A percentile compares a stretch with the other conserved stretches of the same genome.
phyloP scores from a whole-genome alignment of 768 basidiomycete genomes.

The Pholiota microspora region DNA sequence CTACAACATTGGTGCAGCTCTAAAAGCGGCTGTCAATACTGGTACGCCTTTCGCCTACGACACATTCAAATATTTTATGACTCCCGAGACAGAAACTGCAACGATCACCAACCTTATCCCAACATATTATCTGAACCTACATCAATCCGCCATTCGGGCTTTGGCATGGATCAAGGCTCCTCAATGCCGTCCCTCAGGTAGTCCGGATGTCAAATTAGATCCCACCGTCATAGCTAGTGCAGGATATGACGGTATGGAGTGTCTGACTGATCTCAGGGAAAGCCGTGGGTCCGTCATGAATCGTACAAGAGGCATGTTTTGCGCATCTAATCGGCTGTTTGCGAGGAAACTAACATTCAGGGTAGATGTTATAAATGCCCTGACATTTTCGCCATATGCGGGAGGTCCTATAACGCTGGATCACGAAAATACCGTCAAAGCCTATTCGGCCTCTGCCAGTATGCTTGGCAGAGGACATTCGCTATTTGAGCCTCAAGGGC shows the following conservation, averaged over 20 bases:
- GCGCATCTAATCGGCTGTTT: too few species aligned
- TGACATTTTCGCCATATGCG: slow-evolving; percentile 64
- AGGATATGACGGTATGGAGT: slow-evolving; percentile 78
- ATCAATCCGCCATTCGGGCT: slow-evolving; percentile 78
- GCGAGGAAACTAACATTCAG: too few species aligned
- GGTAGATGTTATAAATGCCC: slow-evolving; percentile 67
- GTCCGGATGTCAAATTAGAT: slow-evolving; percentile 44
- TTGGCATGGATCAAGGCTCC: slow-evolving; percentile 76
- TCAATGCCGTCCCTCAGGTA: slow-evolving; percentile 46
- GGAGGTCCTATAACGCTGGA: slow-evolving; percentile 79
- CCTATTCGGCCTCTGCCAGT: slow-evolving; percentile 66
- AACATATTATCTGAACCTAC: slow-evolving; percentile 67
- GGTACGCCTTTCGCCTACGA: slow-evolving; percentile 24
- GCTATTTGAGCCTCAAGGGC: slow-evolving; percentile 72
- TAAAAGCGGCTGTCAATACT: slow-evolving; percentile 30
- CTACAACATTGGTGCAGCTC: slow-evolving; percentile 47
- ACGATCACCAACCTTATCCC: slow-evolving; percentile 51
- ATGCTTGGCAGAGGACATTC: slow-evolving; percentile 74
- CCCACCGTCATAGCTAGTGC: slow-evolving; percentile 76
- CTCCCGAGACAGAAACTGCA: slow-evolving; percentile 18
- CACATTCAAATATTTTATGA: background rate
- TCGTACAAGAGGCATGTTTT: slow-evolving; percentile 63
- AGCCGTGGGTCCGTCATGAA: slow-evolving; percentile 67
- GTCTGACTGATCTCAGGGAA: slow-evolving; percentile 76
- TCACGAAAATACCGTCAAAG: slow-evolving; percentile 79